Evolutionary conservation across 2,329 filamentous ascomycete species (phyloP).

Genomic region (Calonectria pauciramosa): DNA sequence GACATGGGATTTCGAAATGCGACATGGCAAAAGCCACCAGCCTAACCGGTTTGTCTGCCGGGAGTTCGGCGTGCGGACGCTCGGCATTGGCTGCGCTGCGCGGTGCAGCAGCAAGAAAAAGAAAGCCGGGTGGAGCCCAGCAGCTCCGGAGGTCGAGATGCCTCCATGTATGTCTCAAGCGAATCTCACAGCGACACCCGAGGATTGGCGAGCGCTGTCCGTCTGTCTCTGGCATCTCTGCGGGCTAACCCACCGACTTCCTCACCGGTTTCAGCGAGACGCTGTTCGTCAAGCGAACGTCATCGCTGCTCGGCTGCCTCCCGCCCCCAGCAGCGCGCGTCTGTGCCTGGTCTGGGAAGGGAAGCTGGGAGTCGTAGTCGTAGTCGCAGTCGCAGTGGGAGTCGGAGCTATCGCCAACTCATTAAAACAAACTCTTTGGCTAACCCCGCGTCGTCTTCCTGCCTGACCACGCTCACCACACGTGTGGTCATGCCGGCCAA

Average conservation of each 20-base stretch:
- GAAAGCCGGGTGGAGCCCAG: background rate
- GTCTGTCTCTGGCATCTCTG: constrained; percentile 4
- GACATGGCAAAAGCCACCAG: constrained; percentile 11
- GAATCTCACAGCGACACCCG: background rate
- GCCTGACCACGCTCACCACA: background rate
- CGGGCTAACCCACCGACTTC: constrained; percentile 2
- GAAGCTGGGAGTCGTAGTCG: background rate
- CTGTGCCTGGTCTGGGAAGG: background rate
- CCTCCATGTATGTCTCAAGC: constrained; percentile 8
- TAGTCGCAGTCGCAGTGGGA: background rate
- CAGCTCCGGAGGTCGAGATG: background rate
- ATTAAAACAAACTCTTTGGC: background rate
- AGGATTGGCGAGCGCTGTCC: constrained; percentile 7
- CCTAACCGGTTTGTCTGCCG: background rate
- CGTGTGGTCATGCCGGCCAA: background rate
- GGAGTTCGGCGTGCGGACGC: constrained; percentile 4
- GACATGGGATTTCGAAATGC: constrained; percentile 14
- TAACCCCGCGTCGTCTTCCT: background rate
- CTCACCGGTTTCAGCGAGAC: constrained; percentile 11
- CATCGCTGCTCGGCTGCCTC: background rate
- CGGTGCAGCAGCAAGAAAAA: background rate
- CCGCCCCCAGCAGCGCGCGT: background rate
- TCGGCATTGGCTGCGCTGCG: background rate
- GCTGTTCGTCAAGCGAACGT: background rate
- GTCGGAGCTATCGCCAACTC: background rate